phyloP scores from a whole-genome alignment of 2,329 filamentous ascomycete species.

The Exserohilum turcica region DNA sequence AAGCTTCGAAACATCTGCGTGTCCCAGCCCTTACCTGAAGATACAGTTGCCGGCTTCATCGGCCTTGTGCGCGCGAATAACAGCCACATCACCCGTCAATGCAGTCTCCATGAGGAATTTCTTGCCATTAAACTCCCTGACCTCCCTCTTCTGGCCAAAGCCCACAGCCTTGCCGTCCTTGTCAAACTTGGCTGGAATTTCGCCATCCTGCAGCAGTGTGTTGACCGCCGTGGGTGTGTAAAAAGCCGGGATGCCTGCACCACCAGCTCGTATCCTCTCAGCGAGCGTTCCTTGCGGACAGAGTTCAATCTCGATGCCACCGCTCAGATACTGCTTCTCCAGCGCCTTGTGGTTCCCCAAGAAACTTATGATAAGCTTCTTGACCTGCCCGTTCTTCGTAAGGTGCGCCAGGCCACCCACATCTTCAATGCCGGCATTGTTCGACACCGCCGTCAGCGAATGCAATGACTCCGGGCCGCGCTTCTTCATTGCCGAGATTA shows the following conservation, averaged over 20 bases:
- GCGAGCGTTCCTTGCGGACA: slow-evolving; percentile 78
- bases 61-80: slow-evolving; percentile 75
- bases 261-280: slow-evolving; percentile 72
- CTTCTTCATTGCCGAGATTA: slow-evolving; percentile 44
- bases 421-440: slow-evolving; percentile 75
- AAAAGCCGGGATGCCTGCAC: slow-evolving; percentile 79
- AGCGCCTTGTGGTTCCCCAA: slow-evolving; percentile 78
- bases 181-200: slow-evolving; percentile 68
- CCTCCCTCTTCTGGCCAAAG: slow-evolving; percentile 69
- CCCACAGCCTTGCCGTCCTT: slow-evolving; percentile 65
- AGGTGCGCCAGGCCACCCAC: slow-evolving; percentile 69
- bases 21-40: slow-evolving; percentile 58
- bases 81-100: slow-evolving; percentile 75
- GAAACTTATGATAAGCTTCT: slow-evolving; percentile 76
- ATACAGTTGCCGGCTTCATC: slow-evolving; percentile 76
- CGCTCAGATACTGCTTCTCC: slow-evolving; percentile 74
- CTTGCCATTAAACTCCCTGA: slow-evolving; percentile 72
- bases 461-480: slow-evolving; percentile 40
- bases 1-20: neutral
- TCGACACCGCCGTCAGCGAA: slow-evolving; percentile 73
- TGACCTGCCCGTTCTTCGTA: slow-evolving; percentile 70
- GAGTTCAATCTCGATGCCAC: slow-evolving; percentile 74
- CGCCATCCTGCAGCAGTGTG: slow-evolving; percentile 68
- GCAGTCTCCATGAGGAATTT: slow-evolving; percentile 79
- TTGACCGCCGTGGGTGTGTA: slow-evolving; percentile 74